These are phyloP conservation scores for Cyberlindnera meyerae DNA, from an alignment of 805 yeast genomes.

Conservation along the genomic window DNA sequence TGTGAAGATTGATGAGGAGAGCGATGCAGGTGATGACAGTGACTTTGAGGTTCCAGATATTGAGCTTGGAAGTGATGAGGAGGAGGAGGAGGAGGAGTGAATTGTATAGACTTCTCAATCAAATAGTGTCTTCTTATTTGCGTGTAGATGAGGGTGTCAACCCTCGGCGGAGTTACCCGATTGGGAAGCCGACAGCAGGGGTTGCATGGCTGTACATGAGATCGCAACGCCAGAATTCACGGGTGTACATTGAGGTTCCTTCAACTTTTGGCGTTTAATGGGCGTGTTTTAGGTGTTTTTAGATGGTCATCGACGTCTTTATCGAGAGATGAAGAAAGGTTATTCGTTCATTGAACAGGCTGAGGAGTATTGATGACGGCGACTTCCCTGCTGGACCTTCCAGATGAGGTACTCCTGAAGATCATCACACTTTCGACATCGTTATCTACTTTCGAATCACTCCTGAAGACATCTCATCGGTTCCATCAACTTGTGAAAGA, in stretches of 20 bases:
- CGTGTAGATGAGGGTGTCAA: no score
- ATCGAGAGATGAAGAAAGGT: no score
- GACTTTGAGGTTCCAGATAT: constrained; percentile 51
- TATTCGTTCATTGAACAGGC: no score
- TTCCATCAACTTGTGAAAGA: constrained; percentile 9
- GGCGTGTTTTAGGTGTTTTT: no score
- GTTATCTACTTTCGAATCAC: no score
- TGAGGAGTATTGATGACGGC: background rate
- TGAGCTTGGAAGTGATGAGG: constrained; percentile 39
- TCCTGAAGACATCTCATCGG: constrained; percentile 8
- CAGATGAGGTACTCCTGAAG: constrained; percentile 14
- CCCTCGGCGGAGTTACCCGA: background rate
- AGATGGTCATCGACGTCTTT: no score
- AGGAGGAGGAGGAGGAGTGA: constrained; percentile 32
- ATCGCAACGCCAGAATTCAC: no score
- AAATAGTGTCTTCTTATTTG: no score
- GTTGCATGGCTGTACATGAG: no score
- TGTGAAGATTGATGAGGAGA: constrained; percentile 12
- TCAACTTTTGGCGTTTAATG: no score
- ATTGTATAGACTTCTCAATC: background rate
- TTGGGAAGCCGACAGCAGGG: background rate
- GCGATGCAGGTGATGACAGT: constrained; percentile 30
- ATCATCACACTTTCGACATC: no score
- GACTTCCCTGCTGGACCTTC: constrained; percentile 14
- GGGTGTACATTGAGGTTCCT: no score